Percentiles rank a stretch among this genome's conserved stretches.
Evolutionary conservation across 169 alveolate species (phyloP).

Genomic region (Eimeria tenella): DNA sequence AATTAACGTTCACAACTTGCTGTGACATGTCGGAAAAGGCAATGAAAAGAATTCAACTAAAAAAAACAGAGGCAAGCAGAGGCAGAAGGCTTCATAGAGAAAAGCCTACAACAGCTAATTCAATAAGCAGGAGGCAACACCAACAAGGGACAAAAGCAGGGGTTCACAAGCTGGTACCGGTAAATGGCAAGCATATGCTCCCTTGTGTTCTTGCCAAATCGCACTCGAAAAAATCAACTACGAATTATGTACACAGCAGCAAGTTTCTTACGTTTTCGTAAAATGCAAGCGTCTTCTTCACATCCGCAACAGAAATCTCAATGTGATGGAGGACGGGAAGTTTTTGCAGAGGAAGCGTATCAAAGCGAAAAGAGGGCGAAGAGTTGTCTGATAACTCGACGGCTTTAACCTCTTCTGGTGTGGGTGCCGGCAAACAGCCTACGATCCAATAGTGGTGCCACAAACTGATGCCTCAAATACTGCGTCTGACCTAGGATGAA

Average conservation of each 20-base stretch:
- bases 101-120: no score
- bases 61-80: no score
- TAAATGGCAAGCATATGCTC: background rate
- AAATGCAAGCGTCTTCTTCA: conserved; percentile 17
- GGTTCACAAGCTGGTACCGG: background rate
- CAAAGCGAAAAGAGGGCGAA: conserved; percentile 3
- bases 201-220: background rate
- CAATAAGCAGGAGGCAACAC: no score
- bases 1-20: no score
- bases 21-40: no score
- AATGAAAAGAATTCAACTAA: no score
- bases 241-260: no score
- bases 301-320: conserved; percentile 2
- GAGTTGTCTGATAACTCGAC: background rate
- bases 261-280: background rate
- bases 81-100: no score
- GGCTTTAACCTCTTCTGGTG: conserved; percentile 19
- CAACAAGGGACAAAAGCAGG: background rate
- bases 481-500: no score
- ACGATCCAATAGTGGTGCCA: background rate
- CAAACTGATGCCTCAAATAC: background rate
- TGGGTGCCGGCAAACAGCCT: conserved; percentile 44
- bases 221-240: background rate
- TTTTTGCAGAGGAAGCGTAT: conserved; percentile 2
- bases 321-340: conserved; percentile 59